Conservation (phyloP, 2,329 filamentous ascomycete species). For the Apiospora marii region DNA sequence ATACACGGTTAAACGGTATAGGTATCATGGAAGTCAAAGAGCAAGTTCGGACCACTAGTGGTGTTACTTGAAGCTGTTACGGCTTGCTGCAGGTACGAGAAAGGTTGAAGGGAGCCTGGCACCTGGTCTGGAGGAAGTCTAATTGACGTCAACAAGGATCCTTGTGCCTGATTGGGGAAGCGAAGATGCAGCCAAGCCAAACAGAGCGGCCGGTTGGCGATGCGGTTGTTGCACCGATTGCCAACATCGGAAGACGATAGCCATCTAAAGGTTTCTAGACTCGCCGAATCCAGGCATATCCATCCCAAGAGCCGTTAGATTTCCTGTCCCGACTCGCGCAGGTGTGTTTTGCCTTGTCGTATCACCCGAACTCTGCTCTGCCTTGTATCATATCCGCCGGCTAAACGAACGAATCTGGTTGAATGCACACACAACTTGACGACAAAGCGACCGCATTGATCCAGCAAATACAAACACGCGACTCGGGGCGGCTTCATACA, state of each 20-base stretch:
- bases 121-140: background rate
- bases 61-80: background rate
- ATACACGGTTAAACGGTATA: too few relatives aligned
- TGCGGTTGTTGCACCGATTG: background rate
- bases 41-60: too few relatives aligned
- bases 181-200: background rate
- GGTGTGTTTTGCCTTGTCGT: background rate
- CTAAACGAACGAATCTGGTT: background rate
- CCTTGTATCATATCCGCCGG: background rate
- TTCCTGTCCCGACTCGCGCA: background rate
- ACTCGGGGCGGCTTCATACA: background rate
- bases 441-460: background rate
- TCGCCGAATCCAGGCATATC: background rate
- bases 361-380: background rate
- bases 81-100: background rate
- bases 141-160: background rate
- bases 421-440: background rate
- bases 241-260: background rate
- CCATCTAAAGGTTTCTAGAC: background rate
- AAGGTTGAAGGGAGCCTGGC: background rate
- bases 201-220: background rate
- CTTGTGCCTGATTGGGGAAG: background rate
- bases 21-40: too few relatives aligned
- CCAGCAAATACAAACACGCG: background rate
- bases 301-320: background rate